phyloP scores from a whole-genome alignment of 768 basidiomycete genomes.

The Tulasnella sp. region DNA sequence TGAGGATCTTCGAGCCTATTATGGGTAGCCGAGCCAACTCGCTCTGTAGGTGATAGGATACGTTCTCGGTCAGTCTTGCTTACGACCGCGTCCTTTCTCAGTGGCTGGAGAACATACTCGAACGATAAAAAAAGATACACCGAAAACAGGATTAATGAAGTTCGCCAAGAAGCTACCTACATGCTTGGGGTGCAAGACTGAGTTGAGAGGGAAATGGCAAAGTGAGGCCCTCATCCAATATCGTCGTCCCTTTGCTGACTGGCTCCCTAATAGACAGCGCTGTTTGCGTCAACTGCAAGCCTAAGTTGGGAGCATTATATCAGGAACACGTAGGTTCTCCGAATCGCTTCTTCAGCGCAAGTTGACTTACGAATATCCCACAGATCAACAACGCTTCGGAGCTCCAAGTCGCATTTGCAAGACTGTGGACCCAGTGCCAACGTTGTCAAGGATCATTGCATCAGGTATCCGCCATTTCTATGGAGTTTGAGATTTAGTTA shows the following conservation, averaged over 20 bases:
- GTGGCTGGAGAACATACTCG: conserved; percentile 95
- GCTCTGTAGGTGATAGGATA: conserved; percentile 44
- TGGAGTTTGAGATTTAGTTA: background rate
- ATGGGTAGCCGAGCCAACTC: conserved; percentile 71
- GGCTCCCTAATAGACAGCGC: conserved; percentile 55
- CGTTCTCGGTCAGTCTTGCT: background rate
- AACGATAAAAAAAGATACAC: conserved; percentile 91
- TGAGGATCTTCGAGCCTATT: conserved; percentile 98
- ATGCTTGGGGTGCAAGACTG: conserved; percentile 92
- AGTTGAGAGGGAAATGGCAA: conserved; percentile 62
- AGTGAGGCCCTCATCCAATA: conserved; percentile 31
- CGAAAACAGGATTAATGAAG: conserved; percentile 94
- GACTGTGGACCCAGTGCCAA: conserved; percentile 98
- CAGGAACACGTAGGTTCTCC: conserved; percentile 63
- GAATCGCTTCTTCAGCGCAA: background rate
- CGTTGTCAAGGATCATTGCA: conserved; percentile 97
- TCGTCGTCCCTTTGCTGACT: background rate
- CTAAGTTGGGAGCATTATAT: conserved; percentile 78
- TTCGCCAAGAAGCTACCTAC: conserved; percentile 94
- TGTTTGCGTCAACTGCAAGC: conserved; percentile 87
- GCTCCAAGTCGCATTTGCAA: conserved; percentile 81
- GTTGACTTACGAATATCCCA: background rate
- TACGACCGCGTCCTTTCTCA: conserved; percentile 25
- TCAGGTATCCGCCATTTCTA: conserved; percentile 32
- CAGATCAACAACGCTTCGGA: conserved; percentile 47